A percentile compares a stretch with the other conserved stretches of the same genome.
Conservation (phyloP, 2,329 filamentous ascomycete genomes). For the Neonectria faginata region DNA sequence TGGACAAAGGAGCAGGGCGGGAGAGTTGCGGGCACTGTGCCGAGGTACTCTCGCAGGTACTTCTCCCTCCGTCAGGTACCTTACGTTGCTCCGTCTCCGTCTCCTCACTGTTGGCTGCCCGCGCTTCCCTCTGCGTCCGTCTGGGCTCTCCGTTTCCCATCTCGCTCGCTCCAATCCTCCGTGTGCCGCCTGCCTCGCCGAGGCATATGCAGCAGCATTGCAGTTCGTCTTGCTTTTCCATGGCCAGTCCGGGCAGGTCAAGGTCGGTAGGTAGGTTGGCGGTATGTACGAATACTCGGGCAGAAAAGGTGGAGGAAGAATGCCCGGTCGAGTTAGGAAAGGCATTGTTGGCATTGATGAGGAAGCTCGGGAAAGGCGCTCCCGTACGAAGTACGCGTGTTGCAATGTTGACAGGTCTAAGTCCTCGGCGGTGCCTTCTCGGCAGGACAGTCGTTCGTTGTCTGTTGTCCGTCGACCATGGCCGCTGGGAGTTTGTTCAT, state of each 20-base stretch:
- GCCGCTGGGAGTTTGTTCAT: slow-evolving; percentile 28
- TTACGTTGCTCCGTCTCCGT: no score
- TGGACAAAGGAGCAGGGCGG: slow-evolving; percentile 14
- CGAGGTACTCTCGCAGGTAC: slow-evolving; percentile 10
- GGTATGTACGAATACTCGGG: no score
- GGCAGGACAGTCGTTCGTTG: slow-evolving; percentile 34
- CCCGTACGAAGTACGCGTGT: slow-evolving; percentile 5
- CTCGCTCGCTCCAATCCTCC: slow-evolving; percentile 4
- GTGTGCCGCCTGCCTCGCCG: background rate
- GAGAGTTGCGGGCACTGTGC: slow-evolving; percentile 12
- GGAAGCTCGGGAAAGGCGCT: slow-evolving; percentile 1
- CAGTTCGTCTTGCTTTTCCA: slow-evolving; percentile 3
- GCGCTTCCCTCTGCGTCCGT: background rate
- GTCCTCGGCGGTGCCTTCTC: slow-evolving; percentile 16
- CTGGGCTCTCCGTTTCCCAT: slow-evolving; percentile 17
- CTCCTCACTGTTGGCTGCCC: no score
- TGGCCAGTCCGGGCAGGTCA: slow-evolving; percentile 9
- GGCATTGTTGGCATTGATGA: background rate
- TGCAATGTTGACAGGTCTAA: slow-evolving; percentile 21
- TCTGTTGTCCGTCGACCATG: slow-evolving; percentile 35
- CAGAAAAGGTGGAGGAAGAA: background rate
- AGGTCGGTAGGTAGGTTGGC: background rate
- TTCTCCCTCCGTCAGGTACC: background rate
- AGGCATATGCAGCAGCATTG: background rate
- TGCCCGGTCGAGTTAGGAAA: background rate